Evolutionary conservation across 768 basidiomycete genomes (phyloP).

Genomic region (Suillus tomentosus): DNA sequence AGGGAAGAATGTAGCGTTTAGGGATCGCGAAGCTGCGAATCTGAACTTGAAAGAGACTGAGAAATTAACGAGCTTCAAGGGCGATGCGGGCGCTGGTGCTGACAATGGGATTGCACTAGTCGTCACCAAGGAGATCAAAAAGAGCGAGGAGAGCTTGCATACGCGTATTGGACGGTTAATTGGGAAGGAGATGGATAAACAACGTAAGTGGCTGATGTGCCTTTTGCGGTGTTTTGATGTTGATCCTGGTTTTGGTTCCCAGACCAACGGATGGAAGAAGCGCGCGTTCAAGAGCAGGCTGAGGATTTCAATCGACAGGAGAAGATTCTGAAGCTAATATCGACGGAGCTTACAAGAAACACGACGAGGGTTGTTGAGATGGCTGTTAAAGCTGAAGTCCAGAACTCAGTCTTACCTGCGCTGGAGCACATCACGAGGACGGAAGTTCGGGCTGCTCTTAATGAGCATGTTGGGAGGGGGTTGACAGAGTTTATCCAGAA

Average conservation of each 20-base stretch:
- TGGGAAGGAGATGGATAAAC: conserved; percentile 87
- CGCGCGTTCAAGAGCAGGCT: conserved; percentile 72
- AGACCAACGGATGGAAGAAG: conserved; percentile 88
- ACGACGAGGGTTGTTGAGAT: conserved; percentile 88
- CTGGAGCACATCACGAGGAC: conserved; percentile 80
- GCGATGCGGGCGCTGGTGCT: conserved; percentile 37
- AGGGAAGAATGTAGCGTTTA: conserved; percentile 64
- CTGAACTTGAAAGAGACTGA: conserved; percentile 25
- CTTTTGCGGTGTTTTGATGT: conserved; percentile 10
- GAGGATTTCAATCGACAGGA: conserved; percentile 86
- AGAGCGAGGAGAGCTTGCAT: conserved; percentile 80
- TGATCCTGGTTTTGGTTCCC: conserved; percentile 8
- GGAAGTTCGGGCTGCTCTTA: conserved; percentile 78
- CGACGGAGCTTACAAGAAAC: conserved; percentile 82
- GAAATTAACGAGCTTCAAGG: conserved; percentile 19
- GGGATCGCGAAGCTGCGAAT: conserved; percentile 42
- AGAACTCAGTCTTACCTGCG: conserved; percentile 80
- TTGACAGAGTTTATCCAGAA: conserved; percentile 72
- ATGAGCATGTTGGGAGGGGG: conserved; percentile 75
- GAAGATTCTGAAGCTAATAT: conserved; percentile 86
- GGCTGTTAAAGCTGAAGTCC: conserved; percentile 85
- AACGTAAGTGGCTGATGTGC: conserved; percentile 54
- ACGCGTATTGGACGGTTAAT: conserved; percentile 77
- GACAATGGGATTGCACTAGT: conserved; percentile 60
- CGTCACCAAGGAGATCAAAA: conserved; percentile 76